Conservation (phyloP, 495 filamentous ascomycete genomes). For the Aspergillus sclerotiicarbonarius region DNA sequence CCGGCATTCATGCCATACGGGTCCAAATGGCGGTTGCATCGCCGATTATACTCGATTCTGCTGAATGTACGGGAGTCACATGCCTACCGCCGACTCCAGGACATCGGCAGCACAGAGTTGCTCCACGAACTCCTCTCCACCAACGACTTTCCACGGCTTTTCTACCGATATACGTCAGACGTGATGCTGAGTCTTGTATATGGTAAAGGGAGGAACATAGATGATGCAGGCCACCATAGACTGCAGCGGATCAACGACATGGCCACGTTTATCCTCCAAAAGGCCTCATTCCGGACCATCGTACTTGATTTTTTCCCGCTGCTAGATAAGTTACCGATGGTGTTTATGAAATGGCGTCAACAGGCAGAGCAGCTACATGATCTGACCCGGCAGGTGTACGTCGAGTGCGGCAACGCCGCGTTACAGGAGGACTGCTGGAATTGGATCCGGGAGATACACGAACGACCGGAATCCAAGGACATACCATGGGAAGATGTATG, state of each 20-base stretch:
- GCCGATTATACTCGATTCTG: constrained; percentile 24
- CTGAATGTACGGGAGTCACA: constrained; percentile 34
- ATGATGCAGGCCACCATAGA: constrained; percentile 5
- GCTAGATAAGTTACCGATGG: constrained; percentile 24
- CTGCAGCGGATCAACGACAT: constrained; percentile 23
- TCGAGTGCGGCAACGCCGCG: constrained; percentile 1
- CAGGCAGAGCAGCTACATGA: constrained; percentile 1
- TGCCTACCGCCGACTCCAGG: constrained; percentile 33
- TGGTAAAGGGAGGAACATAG: constrained; percentile 16
- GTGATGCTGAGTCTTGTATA: constrained; percentile 27
- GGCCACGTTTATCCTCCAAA: constrained; percentile 7
- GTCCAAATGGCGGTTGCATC: constrained; percentile 35
- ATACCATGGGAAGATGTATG: constrained; percentile 20
- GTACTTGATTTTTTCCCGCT: constrained; percentile 29
- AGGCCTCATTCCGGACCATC: constrained; percentile 7
- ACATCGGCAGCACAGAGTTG: constrained; percentile 33
- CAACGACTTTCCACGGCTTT: constrained; percentile 15
- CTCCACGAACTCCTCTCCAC: constrained; percentile 18
- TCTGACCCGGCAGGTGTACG: not conserved
- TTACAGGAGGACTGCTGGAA: constrained; percentile 9
- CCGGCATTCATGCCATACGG: constrained; percentile 45
- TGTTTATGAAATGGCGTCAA: constrained; percentile 24
- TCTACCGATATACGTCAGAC: constrained; percentile 20
- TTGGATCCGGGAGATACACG: constrained; percentile 3
- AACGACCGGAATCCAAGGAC: not conserved